Conservation (phyloP, 768 basidiomycete genomes). For the Tulasnella sp. region DNA sequence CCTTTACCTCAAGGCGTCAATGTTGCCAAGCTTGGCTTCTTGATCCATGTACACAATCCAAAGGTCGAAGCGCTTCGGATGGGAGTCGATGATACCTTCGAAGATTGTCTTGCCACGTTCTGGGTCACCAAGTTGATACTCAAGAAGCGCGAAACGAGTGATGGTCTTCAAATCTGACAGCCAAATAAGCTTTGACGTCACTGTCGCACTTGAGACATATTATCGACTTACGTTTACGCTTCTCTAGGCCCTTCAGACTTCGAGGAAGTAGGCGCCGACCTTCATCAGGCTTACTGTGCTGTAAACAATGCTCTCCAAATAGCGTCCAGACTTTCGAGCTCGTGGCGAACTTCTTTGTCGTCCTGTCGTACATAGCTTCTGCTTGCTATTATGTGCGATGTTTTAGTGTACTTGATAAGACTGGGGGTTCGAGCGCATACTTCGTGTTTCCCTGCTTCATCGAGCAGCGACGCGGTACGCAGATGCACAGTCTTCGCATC, state of each 20-base stretch:
- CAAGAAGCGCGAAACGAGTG: slow-evolving; percentile 86
- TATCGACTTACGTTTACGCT: slow-evolving; percentile 70
- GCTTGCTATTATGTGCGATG: slow-evolving; percentile 48
- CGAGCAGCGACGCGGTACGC: slow-evolving; percentile 72
- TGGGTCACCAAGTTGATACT: slow-evolving; percentile 87
- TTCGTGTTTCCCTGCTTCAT: slow-evolving; percentile 70
- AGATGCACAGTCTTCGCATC: slow-evolving; percentile 88
- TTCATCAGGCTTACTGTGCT: slow-evolving; percentile 58
- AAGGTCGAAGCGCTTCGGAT: slow-evolving; percentile 88
- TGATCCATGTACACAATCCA: slow-evolving; percentile 98
- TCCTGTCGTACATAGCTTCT: slow-evolving; percentile 81
- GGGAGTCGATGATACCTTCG: slow-evolving; percentile 91
- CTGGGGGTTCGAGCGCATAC: slow-evolving; percentile 30
- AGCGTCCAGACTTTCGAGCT: slow-evolving; percentile 91
- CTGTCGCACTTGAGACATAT: not conserved
- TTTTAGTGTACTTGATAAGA: not conserved
- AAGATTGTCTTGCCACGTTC: slow-evolving; percentile 94
- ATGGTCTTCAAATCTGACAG: slow-evolving; percentile 86
- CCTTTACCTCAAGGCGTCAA: slow-evolving; percentile 71
- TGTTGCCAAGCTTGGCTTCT: slow-evolving; percentile 71
- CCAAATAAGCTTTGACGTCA: not conserved
- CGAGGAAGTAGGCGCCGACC: slow-evolving; percentile 80
- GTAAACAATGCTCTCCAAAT: slow-evolving; percentile 74
- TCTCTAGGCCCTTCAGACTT: slow-evolving; percentile 80
- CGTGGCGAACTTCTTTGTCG: slow-evolving; percentile 87